Evolutionary conservation across 2,329 filamentous ascomycete species (phyloP), one percentile per base, ranked within the genome.

Genomic region (Trichoderma brevicompactum): DNA sequence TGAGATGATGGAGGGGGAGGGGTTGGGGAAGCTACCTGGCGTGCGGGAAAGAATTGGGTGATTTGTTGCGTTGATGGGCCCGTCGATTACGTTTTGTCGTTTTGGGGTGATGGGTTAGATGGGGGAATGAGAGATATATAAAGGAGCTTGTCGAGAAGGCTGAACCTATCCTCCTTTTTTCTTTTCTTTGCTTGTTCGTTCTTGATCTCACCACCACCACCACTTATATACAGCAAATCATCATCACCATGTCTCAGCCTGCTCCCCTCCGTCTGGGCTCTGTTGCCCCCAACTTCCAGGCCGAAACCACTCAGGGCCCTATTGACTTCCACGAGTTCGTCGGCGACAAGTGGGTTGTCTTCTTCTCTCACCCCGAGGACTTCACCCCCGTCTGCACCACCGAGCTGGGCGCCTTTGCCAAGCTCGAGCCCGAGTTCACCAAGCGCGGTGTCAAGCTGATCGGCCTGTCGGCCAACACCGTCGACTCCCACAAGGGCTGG

Each of bases 331-430:
- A 94, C 79, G 84, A 92, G 78, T 94, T 90, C 81, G 85, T 94
- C 70, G 89, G 88, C 74, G 83, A 90, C 82, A 89, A 85, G 74
- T 94, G 92, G 92, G 87, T 89, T 66, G 86, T 95, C 70, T 83
- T 95, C 72, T 94, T 95, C 84, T 92, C 89, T 38, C 92, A 94
- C 81, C 92, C 92, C 3, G 90, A 89, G 78, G 94, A 97, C 80
- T 97, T 92, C 84, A 97, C 94, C 1, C 94, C 94, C 63, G 94
- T 97, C 67, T 97, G 94, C 85, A 97, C 94, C 69, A 97, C 93
- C 63, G 94, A 97, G 83, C 89, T 97, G 68, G 94, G 93, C 69
- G 93, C 93, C 67, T 96, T 97, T 74, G 91, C 93, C 72, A 95
- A 94, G 81, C 85, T 97, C 69, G 89, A 92, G 82, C 87, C 88